These are phyloP conservation scores for Cladosporium sp. DNA, from an alignment of 2,329 filamentous ascomycete species.

Conservation along the genomic window DNA sequence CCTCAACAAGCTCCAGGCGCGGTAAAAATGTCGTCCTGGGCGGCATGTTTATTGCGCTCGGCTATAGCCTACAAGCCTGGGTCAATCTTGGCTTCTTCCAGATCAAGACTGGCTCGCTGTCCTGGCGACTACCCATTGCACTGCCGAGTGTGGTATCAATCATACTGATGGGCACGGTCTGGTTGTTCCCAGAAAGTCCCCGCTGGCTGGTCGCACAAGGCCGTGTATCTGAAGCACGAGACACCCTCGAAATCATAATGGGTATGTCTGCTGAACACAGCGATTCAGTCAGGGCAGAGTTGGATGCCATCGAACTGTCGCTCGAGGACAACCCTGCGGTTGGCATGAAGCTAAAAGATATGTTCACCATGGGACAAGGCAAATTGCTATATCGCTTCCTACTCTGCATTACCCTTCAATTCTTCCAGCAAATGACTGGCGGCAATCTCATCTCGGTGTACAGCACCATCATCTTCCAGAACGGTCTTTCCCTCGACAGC, in stretches of 20 bases:
- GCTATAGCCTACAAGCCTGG: slow-evolving; percentile 46
- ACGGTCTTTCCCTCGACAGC: slow-evolving; percentile 33
- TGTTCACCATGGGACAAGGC: slow-evolving; percentile 48
- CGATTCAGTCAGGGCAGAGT: slow-evolving; percentile 37
- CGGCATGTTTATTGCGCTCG: slow-evolving; percentile 44
- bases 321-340: slow-evolving; percentile 40
- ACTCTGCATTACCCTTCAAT: slow-evolving; percentile 48
- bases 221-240: slow-evolving; percentile 11
- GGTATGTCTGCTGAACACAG: slow-evolving; percentile 34
- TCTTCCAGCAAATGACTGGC: slow-evolving; percentile 49
- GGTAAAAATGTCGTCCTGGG: slow-evolving; percentile 40
- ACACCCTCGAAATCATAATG: slow-evolving; percentile 37
- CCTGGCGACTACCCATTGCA: slow-evolving; percentile 43
- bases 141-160: slow-evolving; percentile 41
- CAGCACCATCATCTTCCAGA: slow-evolving; percentile 24
- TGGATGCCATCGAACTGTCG: slow-evolving; percentile 46
- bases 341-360: slow-evolving; percentile 38
- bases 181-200: neutral
- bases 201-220: neutral
- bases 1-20: slow-evolving; percentile 34
- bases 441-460: slow-evolving; percentile 32
- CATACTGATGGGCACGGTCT: neutral
- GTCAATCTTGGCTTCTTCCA: slow-evolving; percentile 44
- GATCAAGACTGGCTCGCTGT: slow-evolving; percentile 34
- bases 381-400: slow-evolving; percentile 48